Percentiles rank a stretch among this genome's conserved stretches.
These are phyloP conservation scores for Pterocarpus santalinus DNA, from an alignment of 306 rosid species.

Conservation along the genomic window DNA sequence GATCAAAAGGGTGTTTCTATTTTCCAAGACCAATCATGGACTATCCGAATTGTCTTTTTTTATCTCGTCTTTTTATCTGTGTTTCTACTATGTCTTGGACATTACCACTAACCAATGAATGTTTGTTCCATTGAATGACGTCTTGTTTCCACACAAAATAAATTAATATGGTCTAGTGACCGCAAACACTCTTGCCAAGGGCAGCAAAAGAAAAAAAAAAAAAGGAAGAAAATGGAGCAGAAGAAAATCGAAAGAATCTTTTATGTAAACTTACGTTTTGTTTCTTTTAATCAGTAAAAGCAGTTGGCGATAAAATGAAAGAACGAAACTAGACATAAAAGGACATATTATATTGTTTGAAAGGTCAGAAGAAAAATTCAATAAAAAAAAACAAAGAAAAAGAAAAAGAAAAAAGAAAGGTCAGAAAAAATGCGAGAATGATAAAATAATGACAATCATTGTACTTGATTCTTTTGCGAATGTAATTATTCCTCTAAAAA, in stretches of 20 bases:
- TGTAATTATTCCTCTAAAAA: not conserved
- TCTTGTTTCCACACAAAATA: not conserved
- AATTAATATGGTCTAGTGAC: not conserved
- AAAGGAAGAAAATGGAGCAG: not conserved
- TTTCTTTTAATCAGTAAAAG: conserved; percentile 4
- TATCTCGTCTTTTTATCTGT: not conserved
- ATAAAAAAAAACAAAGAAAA: too few species aligned
- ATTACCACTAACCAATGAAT: not conserved
- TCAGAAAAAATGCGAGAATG: not conserved
- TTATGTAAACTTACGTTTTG: not conserved
- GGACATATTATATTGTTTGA: not conserved
- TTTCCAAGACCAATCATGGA: conserved; percentile 7
- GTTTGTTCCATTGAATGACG: not conserved
- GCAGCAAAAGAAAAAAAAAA: not conserved
- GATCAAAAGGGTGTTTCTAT: not conserved
- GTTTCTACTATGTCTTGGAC: not conserved
- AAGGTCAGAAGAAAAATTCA: not conserved
- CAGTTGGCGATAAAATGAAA: not conserved
- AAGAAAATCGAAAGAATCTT: not conserved
- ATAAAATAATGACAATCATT: not conserved
- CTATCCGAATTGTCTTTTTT: not conserved
- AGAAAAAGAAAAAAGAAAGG: too few species aligned
- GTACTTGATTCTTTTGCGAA: not conserved
- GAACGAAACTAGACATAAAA: not conserved
- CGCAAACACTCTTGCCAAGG: not conserved